Evolutionary conservation across 208 protist species (phyloP).

Genomic region (Trypanosomatidae sp.): DNA sequence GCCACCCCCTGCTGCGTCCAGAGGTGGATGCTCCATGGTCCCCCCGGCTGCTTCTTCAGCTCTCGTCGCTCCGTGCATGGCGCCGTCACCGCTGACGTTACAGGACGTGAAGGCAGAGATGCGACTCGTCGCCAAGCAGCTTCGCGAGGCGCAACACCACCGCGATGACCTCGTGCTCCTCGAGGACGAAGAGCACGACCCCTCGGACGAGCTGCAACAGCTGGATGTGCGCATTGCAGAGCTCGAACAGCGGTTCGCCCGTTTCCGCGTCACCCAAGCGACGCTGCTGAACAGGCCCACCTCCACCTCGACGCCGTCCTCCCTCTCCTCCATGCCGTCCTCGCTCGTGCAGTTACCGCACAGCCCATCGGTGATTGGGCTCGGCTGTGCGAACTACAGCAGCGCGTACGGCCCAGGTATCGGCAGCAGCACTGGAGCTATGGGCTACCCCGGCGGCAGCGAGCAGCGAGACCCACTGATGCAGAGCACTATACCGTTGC

Average conservation of each 20-base stretch:
- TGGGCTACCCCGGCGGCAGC: constrained; percentile 1
- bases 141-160: constrained; percentile 49
- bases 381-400: not conserved
- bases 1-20: not conserved
- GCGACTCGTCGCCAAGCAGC: constrained; percentile 34
- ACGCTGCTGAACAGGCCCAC: constrained; percentile 42
- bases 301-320: constrained; percentile 14
- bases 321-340: constrained; percentile 19
- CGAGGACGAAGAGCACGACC: constrained; percentile 76
- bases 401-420: not conserved
- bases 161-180: constrained; percentile 71
- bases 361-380: constrained; percentile 8
- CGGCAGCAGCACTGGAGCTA: not conserved
- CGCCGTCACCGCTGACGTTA: constrained; percentile 14
- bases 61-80: not conserved
- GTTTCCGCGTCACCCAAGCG: constrained; percentile 48
- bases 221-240: constrained; percentile 41
- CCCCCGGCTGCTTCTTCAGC: not conserved
- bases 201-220: constrained; percentile 28
- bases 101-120: constrained; percentile 54
- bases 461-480: not conserved
- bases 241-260: constrained; percentile 50
- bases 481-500: not conserved
- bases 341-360: constrained; percentile 31
- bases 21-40: not conserved